A percentile compares a stretch with the other conserved stretches of the same genome.
Conservation (phyloP, 495 filamentous ascomycete genomes). For the Penicillium canariense region DNA sequence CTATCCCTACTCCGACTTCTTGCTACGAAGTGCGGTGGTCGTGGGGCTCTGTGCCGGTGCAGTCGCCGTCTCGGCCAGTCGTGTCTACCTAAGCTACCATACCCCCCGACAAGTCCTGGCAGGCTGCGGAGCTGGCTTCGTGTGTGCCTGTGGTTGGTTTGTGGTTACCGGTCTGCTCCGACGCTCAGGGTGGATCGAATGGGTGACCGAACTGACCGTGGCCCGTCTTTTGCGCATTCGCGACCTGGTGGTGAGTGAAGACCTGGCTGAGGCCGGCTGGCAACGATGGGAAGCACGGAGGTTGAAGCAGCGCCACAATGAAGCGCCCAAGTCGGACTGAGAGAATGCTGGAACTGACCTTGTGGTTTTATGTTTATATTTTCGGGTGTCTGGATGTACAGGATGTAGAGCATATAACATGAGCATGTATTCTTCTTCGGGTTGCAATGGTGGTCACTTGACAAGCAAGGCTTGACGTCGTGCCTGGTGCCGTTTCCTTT, state of each 20-base stretch:
- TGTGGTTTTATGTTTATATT: too few relatives aligned
- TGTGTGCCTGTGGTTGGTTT: conserved; percentile 81
- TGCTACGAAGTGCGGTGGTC: conserved; percentile 57
- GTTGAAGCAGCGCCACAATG: conserved; percentile 32
- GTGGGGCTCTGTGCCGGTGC: conserved; percentile 57
- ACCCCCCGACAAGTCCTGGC: conserved; percentile 83
- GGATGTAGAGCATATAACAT: too few relatives aligned
- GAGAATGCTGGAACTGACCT: not conserved
- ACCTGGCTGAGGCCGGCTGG: conserved; percentile 90
- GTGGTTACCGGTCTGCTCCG: conserved; percentile 61
- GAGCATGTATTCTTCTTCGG: too few relatives aligned
- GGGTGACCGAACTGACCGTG: conserved; percentile 66
- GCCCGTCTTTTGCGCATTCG: conserved; percentile 65
- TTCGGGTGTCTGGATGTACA: too few relatives aligned
- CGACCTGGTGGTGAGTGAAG: conserved; percentile 87
- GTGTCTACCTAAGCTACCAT: conserved; percentile 93
- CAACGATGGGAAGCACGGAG: conserved; percentile 73
- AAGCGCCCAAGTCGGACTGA: conserved; percentile 34
- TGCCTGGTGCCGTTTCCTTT: not conserved
- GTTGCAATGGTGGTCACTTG: too few relatives aligned
- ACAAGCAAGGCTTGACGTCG: not conserved
- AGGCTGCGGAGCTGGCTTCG: conserved; percentile 66
- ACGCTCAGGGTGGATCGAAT: conserved; percentile 62
- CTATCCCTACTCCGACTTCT: conserved; percentile 50
- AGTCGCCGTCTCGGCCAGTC: conserved; percentile 68